Evolutionary conservation across 2,329 filamentous ascomycete genomes (phyloP).

Genomic region (Aureobasidium sp.): DNA sequence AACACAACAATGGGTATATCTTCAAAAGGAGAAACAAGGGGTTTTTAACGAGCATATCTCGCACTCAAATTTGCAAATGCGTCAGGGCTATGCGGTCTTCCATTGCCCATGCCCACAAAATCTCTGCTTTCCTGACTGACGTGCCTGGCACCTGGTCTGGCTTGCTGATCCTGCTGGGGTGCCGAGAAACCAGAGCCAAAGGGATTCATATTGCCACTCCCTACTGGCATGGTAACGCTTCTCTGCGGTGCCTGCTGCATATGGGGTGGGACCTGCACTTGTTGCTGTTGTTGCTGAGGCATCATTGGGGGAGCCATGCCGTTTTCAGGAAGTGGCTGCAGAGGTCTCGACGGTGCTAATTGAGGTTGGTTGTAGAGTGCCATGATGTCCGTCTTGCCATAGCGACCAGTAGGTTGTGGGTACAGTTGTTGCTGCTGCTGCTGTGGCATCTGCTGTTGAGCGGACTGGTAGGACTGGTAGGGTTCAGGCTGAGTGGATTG

Average conservation of each 20-base stretch:
- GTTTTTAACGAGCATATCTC: constrained; percentile 28
- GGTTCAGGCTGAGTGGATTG: constrained; percentile 5
- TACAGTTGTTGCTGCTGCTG: constrained; percentile 28
- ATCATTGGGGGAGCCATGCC: constrained; percentile 19
- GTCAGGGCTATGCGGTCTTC: constrained; percentile 65
- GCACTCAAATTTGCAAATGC: constrained; percentile 71
- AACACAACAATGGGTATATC: neutral
- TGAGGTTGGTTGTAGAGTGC: constrained; percentile 63
- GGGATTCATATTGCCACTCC: constrained; percentile 26
- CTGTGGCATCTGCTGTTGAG: constrained; percentile 21
- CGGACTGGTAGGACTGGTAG: constrained; percentile 22
- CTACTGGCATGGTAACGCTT: constrained; percentile 33
- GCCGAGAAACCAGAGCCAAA: constrained; percentile 16
- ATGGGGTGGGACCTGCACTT: constrained; percentile 22
- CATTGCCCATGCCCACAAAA: constrained; percentile 54
- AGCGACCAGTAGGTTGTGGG: constrained; percentile 30
- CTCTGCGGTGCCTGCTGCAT: constrained; percentile 23
- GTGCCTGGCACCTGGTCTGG: constrained; percentile 32
- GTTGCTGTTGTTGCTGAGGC: constrained; percentile 20
- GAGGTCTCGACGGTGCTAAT: constrained; percentile 37
- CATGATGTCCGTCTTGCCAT: constrained; percentile 68
- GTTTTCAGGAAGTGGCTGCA: constrained; percentile 31
- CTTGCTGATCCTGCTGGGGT: constrained; percentile 21
- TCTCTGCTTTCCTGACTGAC: constrained; percentile 64
- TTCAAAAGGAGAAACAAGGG: neutral